Evolutionary conservation across 495 filamentous ascomycete species (phyloP).

Genomic region (Penicillium pulvis): DNA sequence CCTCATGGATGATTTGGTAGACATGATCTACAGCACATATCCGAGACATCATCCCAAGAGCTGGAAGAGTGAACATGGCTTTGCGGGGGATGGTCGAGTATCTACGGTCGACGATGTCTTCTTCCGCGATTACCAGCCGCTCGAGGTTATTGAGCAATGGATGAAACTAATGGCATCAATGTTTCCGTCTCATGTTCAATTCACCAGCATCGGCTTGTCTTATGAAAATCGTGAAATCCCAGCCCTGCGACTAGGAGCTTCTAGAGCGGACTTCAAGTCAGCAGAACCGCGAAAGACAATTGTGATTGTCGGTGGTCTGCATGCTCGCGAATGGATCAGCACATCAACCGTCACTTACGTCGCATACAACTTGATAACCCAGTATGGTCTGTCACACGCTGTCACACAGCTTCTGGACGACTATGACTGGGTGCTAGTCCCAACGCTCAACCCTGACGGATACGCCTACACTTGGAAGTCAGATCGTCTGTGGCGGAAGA

Average conservation of each 20-base stretch:
- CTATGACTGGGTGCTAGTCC: constrained; percentile 88
- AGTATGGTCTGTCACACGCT: constrained; percentile 65
- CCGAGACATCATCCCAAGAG: constrained; percentile 43
- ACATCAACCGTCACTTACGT: constrained; percentile 90
- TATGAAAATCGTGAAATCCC: constrained; percentile 86
- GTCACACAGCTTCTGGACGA: constrained; percentile 76
- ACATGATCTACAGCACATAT: constrained; percentile 76
- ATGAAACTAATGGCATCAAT: constrained; percentile 86
- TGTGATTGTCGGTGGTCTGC: constrained; percentile 79
- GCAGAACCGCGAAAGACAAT: constrained; percentile 68
- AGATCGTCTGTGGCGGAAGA: constrained; percentile 95
- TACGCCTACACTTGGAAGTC: constrained; percentile 92
- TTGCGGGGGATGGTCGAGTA: constrained; percentile 36
- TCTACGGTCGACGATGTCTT: constrained; percentile 63
- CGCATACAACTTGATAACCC: constrained; percentile 84
- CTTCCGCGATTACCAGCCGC: constrained; percentile 84
- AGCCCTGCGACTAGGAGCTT: constrained; percentile 76
- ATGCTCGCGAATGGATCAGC: constrained; percentile 96
- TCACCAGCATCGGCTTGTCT: constrained; percentile 75
- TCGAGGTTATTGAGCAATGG: constrained; percentile 80
- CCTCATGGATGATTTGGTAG: constrained; percentile 79
- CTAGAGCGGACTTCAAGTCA: constrained; percentile 44
- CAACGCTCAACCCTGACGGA: constrained; percentile 89
- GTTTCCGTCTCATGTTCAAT: constrained; percentile 75
- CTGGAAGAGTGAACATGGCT: constrained; percentile 33